These are phyloP conservation scores for Kluyveromyces siamensis DNA, from an alignment of 805 yeast genomes.

Conservation along the genomic window DNA sequence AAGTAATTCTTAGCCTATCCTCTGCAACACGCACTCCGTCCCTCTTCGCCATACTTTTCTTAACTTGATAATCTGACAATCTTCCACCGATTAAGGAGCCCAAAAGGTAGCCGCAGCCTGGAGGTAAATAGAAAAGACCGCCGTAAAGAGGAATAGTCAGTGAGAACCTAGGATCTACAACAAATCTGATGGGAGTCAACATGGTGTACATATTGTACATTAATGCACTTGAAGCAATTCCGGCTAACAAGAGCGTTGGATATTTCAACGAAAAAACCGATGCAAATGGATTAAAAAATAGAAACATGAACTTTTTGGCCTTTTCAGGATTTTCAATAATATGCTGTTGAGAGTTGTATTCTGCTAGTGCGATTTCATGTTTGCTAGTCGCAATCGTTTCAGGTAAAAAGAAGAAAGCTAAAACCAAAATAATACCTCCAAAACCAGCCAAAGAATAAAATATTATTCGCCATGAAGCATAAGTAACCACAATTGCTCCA, in stretches of 20 bases:
- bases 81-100: slow-evolving; percentile 47
- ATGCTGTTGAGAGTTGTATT: slow-evolving; percentile 21
- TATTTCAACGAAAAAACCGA: slow-evolving; percentile 35
- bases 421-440: slow-evolving; percentile 29
- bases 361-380: background rate
- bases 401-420: slow-evolving; percentile 34
- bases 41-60: slow-evolving; percentile 33
- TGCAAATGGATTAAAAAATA: slow-evolving; percentile 38
- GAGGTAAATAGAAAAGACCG: slow-evolving; percentile 46
- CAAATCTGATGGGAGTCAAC: slow-evolving; percentile 46
- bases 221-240: slow-evolving; percentile 32
- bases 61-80: slow-evolving; percentile 42
- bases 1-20: slow-evolving; percentile 38
- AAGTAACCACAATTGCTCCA: slow-evolving; percentile 46
- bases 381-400: slow-evolving; percentile 32
- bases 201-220: slow-evolving; percentile 43
- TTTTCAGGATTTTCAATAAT: slow-evolving; percentile 21
- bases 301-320: slow-evolving; percentile 32
- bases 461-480: slow-evolving; percentile 43
- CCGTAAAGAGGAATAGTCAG: slow-evolving; percentile 41
- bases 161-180: slow-evolving; percentile 46
- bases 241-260: slow-evolving; percentile 37
- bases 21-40: slow-evolving; percentile 41
- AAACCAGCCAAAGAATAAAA: slow-evolving; percentile 41
- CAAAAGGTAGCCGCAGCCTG: slow-evolving; percentile 42